A percentile compares a stretch with the other conserved stretches of the same genome.
phyloP scores from a whole-genome alignment of 352 stramenopile species.

The Globisporangium takayamanum region DNA sequence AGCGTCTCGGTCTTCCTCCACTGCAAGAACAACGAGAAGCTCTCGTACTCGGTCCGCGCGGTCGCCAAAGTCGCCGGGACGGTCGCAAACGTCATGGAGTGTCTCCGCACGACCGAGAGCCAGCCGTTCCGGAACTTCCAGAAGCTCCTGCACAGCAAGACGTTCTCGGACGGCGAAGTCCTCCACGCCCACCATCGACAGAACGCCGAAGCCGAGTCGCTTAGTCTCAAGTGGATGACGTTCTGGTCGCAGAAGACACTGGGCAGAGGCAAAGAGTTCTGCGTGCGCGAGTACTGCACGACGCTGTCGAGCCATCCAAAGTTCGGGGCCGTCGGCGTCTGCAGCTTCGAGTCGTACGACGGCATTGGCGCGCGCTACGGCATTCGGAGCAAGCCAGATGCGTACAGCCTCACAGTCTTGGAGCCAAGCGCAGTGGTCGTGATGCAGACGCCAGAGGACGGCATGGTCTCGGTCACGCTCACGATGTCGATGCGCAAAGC shows the following conservation, averaged over 20 bases:
- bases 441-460: conserved; percentile 60
- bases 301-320: conserved; percentile 47
- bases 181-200: conserved; percentile 42
- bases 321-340: conserved; percentile 57
- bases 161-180: conserved; percentile 77
- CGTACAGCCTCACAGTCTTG: conserved; percentile 74
- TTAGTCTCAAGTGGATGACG: conserved; percentile 82
- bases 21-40: conserved; percentile 79
- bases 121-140: conserved; percentile 53
- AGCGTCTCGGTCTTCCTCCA: conserved; percentile 67
- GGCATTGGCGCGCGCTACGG: conserved; percentile 62
- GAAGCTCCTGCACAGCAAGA: conserved; percentile 69
- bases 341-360: conserved; percentile 82
- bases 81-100: conserved; percentile 73
- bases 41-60: conserved; percentile 63
- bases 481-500: conserved; percentile 80
- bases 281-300: conserved; percentile 73
- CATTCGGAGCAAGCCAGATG: conserved; percentile 63
- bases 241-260: conserved; percentile 74
- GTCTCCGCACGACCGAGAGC: conserved; percentile 58
- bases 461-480: conserved; percentile 56
- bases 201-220: conserved; percentile 42
- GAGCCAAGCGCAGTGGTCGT: conserved; percentile 73
- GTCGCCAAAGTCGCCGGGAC: conserved; percentile 61
- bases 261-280: conserved; percentile 77